A percentile compares a stretch with the other conserved stretches of the same genome.
Conservation (phyloP, 129 eudicot species). For the Chrysanthemum makinoi region DNA sequence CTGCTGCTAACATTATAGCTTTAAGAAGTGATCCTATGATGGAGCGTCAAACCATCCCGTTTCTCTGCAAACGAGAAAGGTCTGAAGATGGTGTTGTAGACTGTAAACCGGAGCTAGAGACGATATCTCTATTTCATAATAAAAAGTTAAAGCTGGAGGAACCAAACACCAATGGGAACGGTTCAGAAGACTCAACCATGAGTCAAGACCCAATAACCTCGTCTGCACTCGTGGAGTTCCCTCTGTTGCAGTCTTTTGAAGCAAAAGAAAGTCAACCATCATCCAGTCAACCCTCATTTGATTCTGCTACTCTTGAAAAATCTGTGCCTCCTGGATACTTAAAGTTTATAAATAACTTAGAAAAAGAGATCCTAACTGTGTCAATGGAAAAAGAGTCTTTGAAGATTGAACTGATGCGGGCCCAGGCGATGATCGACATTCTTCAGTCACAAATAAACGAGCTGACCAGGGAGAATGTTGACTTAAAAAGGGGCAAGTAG, state of each 20-base stretch:
- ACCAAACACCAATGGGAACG: constrained; percentile 54
- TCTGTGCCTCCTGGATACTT: constrained; percentile 90
- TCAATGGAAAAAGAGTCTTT: constrained; percentile 86
- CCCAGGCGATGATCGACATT: constrained; percentile 85
- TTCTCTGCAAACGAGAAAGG: constrained; percentile 69
- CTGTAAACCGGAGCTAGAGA: constrained; percentile 41
- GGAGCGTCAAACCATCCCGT: constrained; percentile 37
- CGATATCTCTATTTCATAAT: constrained; percentile 48
- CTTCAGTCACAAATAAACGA: constrained; percentile 72
- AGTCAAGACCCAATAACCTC: constrained; percentile 54
- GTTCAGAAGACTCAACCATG: constrained; percentile 69
- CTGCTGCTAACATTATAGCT: constrained; percentile 28
- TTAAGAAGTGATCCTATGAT: constrained; percentile 29
- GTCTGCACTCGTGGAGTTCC: constrained; percentile 47
- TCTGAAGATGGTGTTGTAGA: constrained; percentile 45
- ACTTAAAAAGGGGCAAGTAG: constrained; percentile 42
- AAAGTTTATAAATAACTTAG: constrained; percentile 69
- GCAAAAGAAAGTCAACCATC: constrained; percentile 46
- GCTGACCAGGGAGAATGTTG: constrained; percentile 61
- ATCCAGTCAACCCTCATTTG: constrained; percentile 50
- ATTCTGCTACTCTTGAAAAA: constrained; percentile 72
- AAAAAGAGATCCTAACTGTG: constrained; percentile 63
- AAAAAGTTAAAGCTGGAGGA: constrained; percentile 52
- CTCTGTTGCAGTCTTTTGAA: constrained; percentile 55
- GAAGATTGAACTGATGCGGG: constrained; percentile 94